These are phyloP conservation scores for Lepidium aucheri DNA, from an alignment of 345 rosid species.

Conservation along the genomic window DNA sequence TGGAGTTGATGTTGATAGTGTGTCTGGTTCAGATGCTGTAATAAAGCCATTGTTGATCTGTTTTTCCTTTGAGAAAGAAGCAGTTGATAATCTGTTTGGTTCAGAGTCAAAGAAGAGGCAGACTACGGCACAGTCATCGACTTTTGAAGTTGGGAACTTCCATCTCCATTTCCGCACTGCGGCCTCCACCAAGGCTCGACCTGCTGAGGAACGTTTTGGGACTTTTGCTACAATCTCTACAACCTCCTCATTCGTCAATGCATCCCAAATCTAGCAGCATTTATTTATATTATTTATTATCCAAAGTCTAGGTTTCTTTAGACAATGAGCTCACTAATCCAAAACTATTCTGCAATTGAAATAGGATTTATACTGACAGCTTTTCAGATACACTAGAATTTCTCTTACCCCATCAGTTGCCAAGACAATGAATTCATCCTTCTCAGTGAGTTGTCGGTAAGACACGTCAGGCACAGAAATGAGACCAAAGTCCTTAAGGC, in stretches of 20 bases:
- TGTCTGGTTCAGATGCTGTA: constrained; percentile 2
- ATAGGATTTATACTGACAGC: not conserved
- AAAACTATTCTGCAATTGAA: not conserved
- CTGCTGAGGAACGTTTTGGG: constrained; percentile 58
- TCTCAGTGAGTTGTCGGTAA: constrained; percentile 51
- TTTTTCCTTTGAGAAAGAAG: constrained; percentile 29
- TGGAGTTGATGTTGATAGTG: constrained; percentile 18
- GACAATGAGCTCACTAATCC: constrained; percentile 4
- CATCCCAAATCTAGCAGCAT: constrained; percentile 78
- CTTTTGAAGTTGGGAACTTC: constrained; percentile 88
- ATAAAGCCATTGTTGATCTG: not conserved
- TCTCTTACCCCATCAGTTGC: constrained; percentile 90
- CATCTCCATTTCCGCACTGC: constrained; percentile 86
- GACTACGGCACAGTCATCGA: constrained; percentile 96
- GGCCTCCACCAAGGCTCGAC: constrained; percentile 71
- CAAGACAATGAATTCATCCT: constrained; percentile 85
- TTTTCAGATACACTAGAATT: not conserved
- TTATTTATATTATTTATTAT: constrained; percentile 23
- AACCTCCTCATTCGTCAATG: constrained; percentile 74
- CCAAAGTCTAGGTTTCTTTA: constrained; percentile 42
- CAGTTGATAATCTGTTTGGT: constrained; percentile 35
- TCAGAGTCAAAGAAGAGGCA: constrained; percentile 70
- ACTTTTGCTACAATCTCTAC: constrained; percentile 72
- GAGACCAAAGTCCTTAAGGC: constrained; percentile 89
- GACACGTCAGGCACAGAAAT: constrained; percentile 89